A percentile compares a stretch with the other conserved stretches of the same genome.
Conservation (phyloP, 768 basidiomycete genomes). For the Russula compacta region DNA sequence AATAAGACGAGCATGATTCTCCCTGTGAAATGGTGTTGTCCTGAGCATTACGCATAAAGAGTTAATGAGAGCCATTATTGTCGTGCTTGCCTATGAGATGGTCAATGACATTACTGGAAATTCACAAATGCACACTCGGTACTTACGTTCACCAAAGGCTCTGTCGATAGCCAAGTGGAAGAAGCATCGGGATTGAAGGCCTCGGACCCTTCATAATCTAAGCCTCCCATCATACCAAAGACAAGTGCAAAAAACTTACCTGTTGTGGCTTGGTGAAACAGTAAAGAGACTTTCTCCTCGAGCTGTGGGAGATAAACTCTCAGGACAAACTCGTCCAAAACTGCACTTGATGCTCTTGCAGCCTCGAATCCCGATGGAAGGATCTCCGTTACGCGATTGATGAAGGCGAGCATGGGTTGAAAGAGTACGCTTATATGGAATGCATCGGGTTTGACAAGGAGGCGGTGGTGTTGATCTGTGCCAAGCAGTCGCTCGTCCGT, state of each 20-base stretch:
- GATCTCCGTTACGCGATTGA: conserved; percentile 60
- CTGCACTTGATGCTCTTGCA: conserved; percentile 53
- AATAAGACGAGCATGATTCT: conserved; percentile 90
- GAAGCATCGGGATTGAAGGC: conserved; percentile 78
- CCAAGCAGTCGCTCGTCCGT: conserved; percentile 69
- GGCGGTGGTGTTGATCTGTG: conserved; percentile 69
- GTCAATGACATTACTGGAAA: background rate
- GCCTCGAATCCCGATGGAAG: conserved; percentile 67
- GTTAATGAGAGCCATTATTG: conserved; percentile 83
- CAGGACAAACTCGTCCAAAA: conserved; percentile 88
- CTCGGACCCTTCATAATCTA: conserved; percentile 51
- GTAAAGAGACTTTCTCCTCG: conserved; percentile 82
- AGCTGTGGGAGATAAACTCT: conserved; percentile 90
- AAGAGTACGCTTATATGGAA: conserved; percentile 95
- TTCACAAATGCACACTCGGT: background rate
- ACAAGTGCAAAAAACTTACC: conserved; percentile 33
- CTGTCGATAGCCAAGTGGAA: conserved; percentile 51
- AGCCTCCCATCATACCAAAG: conserved; percentile 1
- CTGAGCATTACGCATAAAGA: conserved; percentile 87
- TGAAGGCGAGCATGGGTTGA: conserved; percentile 82
- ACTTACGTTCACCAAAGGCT: conserved; percentile 72
- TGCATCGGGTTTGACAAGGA: conserved; percentile 82
- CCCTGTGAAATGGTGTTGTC: conserved; percentile 88
- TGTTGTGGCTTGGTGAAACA: conserved; percentile 81
- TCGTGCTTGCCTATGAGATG: conserved; percentile 58